These are phyloP conservation scores for Starmerella bombicola DNA, from an alignment of 805 yeast genomes.

Conservation along the genomic window DNA sequence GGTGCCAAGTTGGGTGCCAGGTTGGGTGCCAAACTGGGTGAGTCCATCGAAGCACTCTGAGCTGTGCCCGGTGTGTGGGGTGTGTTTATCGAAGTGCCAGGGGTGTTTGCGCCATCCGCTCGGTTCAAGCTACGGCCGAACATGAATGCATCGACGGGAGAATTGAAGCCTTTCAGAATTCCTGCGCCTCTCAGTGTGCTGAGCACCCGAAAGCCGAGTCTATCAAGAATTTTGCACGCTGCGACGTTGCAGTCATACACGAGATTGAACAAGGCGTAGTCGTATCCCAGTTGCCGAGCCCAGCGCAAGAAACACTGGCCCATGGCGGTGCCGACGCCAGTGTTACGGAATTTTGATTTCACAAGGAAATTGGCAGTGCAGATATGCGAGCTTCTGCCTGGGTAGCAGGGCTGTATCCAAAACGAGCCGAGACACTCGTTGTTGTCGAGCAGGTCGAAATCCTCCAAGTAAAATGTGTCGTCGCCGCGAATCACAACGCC, in stretches of 20 bases:
- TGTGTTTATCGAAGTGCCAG: neutral
- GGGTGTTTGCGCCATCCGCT: neutral
- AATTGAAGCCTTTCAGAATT: slow-evolving; percentile 67
- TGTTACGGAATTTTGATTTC: slow-evolving; percentile 83
- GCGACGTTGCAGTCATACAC: slow-evolving; percentile 82
- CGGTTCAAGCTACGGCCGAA: slow-evolving; percentile 59
- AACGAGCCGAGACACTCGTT: slow-evolving; percentile 85
- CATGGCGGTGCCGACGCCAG: slow-evolving; percentile 78
- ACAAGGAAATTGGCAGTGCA: slow-evolving; percentile 82
- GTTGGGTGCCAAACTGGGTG: neutral
- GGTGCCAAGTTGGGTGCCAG: neutral
- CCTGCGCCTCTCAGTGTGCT: slow-evolving; percentile 85
- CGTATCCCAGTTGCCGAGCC: slow-evolving; percentile 83
- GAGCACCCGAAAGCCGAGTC: slow-evolving; percentile 58
- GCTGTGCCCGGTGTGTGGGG: neutral
- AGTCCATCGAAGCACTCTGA: neutral
- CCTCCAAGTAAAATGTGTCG: slow-evolving; percentile 25
- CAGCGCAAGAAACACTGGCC: slow-evolving; percentile 77
- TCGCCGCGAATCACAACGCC: slow-evolving; percentile 31
- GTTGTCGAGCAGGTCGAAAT: slow-evolving; percentile 57
- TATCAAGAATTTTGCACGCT: slow-evolving; percentile 66
- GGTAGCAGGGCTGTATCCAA: slow-evolving; percentile 73
- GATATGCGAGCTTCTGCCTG: slow-evolving; percentile 88
- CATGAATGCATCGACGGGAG: slow-evolving; percentile 74
- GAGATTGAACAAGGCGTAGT: slow-evolving; percentile 68